These are phyloP conservation scores for Grosmannia huntii DNA, from an alignment of 2,329 filamentous ascomycete species.

Conservation along the genomic window DNA sequence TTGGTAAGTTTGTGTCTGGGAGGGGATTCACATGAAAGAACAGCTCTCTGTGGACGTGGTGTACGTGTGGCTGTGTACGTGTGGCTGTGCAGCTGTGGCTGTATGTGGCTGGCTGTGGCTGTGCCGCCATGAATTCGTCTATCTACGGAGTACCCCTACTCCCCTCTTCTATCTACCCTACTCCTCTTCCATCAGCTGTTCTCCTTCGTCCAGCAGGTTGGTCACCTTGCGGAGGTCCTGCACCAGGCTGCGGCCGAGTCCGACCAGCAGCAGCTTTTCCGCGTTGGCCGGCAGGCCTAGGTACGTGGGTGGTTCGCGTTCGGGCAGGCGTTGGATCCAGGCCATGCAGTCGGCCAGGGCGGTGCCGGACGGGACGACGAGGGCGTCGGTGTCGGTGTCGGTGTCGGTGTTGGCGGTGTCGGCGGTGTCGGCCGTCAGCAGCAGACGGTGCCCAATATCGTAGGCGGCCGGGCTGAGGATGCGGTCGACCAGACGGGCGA, in stretches of 20 bases:
- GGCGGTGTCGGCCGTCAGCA: constrained; percentile 42
- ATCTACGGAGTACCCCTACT: no score
- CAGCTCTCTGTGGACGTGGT: no score
- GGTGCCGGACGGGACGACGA: constrained; percentile 70
- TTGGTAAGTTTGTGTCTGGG: no score
- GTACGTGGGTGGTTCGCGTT: constrained; percentile 92
- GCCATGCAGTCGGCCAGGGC: constrained; percentile 72
- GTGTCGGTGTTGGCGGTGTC: not conserved
- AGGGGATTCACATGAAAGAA: no score
- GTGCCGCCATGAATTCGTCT: no score
- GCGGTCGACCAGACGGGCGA: constrained; percentile 59
- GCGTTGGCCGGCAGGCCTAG: constrained; percentile 88
- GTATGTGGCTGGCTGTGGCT: no score
- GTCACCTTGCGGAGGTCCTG: constrained; percentile 74
- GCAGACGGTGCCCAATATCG: constrained; percentile 82
- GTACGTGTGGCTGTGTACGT: no score
- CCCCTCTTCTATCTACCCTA: not conserved
- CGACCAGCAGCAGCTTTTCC: constrained; percentile 86
- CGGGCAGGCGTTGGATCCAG: constrained; percentile 86
- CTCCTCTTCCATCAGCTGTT: constrained; percentile 55
- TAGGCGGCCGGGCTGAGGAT: constrained; percentile 83
- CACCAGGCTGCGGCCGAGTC: constrained; percentile 74
- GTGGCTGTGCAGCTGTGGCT: no score
- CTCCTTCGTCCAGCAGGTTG: constrained; percentile 82
- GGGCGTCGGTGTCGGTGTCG: constrained; percentile 35